Conservation (phyloP, 176 grass and related monocot species). For the Aechmea fasciata region DNA sequence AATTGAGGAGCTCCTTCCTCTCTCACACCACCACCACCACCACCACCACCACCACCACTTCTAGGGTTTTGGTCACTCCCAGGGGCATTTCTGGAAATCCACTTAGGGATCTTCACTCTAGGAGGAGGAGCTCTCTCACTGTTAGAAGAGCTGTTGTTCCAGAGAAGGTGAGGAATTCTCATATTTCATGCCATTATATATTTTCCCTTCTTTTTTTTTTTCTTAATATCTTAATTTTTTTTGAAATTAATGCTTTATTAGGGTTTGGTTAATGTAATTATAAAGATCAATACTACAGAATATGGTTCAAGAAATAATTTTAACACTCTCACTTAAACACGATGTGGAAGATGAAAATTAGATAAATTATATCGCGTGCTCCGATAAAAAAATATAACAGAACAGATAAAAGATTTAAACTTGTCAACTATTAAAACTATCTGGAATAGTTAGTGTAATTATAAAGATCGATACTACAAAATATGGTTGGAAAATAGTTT, state of each 20-base stretch:
- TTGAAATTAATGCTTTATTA: neutral
- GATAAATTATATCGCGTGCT: too few relatives aligned
- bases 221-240: neutral
- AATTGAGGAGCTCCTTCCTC: constrained; percentile 51
- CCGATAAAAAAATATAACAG: too few relatives aligned
- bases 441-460: too few relatives aligned
- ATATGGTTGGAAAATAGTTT: too few relatives aligned
- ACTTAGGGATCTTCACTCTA: constrained; percentile 9
- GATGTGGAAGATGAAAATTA: too few relatives aligned
- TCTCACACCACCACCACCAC: constrained; percentile 4
- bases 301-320: too few relatives aligned
- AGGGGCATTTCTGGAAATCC: constrained; percentile 48
- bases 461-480: too few relatives aligned
- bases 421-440: too few relatives aligned
- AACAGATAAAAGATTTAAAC: too few relatives aligned
- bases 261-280: too few relatives aligned
- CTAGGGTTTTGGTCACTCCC: constrained; percentile 25
- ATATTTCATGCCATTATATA: neutral
- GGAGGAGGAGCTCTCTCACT: constrained; percentile 45
- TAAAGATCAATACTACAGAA: too few relatives aligned
- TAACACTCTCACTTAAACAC: too few relatives aligned
- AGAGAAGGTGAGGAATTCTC: constrained; percentile 45
- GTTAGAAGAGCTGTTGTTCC: constrained; percentile 65
- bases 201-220: neutral
- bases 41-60: neutral